phyloP scores from a whole-genome alignment of 2,329 filamentous ascomycete genomes.

The Coniella lustricola region DNA sequence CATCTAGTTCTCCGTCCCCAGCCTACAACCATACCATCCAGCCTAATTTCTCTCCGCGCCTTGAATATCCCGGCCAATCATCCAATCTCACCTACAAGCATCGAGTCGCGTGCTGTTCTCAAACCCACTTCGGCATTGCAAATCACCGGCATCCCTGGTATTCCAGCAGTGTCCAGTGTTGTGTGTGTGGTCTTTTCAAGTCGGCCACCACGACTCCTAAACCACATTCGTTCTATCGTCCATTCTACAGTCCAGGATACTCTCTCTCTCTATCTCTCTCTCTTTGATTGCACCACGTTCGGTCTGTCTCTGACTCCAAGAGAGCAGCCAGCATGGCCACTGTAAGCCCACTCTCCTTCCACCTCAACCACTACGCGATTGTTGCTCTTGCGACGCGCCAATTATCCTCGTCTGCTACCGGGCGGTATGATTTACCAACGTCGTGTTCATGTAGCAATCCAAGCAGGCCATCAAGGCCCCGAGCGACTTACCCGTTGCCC shows the following conservation, averaged over 20 bases:
- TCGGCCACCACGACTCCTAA: too few species aligned
- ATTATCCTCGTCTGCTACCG: not conserved
- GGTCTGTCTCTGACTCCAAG: constrained; percentile 1
- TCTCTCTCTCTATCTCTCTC: not conserved
- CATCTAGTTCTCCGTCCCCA: constrained; percentile 7
- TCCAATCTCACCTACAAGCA: not conserved
- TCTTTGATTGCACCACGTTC: not conserved
- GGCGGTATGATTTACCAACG: not conserved
- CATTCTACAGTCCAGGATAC: not conserved
- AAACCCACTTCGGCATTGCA: too few species aligned
- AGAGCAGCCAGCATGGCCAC: constrained; percentile 28
- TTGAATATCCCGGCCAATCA: not conserved
- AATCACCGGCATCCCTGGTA: too few species aligned
- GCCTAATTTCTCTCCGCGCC: constrained; percentile 4
- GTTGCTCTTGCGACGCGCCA: not conserved
- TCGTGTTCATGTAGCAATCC: constrained; percentile 3
- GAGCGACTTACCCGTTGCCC: constrained; percentile 1
- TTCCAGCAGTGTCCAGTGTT: too few species aligned
- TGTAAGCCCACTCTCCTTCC: constrained; percentile 25
- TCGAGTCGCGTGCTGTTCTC: too few species aligned
- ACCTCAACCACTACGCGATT: not conserved
- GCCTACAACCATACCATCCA: not conserved
- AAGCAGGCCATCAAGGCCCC: constrained; percentile 9
- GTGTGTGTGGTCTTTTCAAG: too few species aligned
- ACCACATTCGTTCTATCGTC: not conserved